Conservation (phyloP, 202 grass and related monocot species). For the Hordeum pubiflorum region DNA sequence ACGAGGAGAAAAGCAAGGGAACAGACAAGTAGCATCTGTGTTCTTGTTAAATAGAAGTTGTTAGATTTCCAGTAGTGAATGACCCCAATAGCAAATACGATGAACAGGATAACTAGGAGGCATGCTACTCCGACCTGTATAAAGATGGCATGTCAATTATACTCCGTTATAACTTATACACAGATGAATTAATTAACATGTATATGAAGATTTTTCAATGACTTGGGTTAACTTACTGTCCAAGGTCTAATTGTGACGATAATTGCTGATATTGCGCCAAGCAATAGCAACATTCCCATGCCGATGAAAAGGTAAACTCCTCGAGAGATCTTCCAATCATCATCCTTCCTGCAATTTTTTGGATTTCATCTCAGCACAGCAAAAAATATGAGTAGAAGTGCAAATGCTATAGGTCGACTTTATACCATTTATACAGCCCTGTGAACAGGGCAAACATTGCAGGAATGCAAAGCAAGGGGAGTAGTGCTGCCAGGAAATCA, state of each 20-base stretch:
- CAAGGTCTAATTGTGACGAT: constrained; percentile 78
- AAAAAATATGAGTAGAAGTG: background rate
- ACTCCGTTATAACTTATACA: background rate
- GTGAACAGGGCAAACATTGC: constrained; percentile 84
- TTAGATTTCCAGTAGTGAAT: constrained; percentile 97
- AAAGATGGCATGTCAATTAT: constrained; percentile 32
- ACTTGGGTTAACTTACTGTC: constrained; percentile 59
- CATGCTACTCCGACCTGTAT: constrained; percentile 87
- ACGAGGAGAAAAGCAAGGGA: constrained; percentile 91
- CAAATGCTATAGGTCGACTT: constrained; percentile 7
- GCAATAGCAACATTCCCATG: constrained; percentile 81
- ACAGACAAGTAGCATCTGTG: constrained; percentile 86
- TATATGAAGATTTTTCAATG: constrained; percentile 1
- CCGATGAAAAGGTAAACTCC: constrained; percentile 88
- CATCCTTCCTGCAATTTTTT: constrained; percentile 88
- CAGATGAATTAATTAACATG: constrained; percentile 13
- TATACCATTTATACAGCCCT: constrained; percentile 90
- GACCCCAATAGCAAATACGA: constrained; percentile 88
- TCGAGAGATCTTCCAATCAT: constrained; percentile 89
- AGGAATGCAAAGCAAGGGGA: constrained; percentile 94
- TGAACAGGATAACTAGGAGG: constrained; percentile 77
- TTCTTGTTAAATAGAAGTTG: constrained; percentile 98
- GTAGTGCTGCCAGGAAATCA: constrained; percentile 91
- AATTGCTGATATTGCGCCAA: constrained; percentile 75
- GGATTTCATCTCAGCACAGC: constrained; percentile 2